Percentiles rank a stretch among this genome's conserved stretches.
Evolutionary conservation across 352 stramenopile genomes (phyloP).

Genomic region (Vaucheria bursata): DNA sequence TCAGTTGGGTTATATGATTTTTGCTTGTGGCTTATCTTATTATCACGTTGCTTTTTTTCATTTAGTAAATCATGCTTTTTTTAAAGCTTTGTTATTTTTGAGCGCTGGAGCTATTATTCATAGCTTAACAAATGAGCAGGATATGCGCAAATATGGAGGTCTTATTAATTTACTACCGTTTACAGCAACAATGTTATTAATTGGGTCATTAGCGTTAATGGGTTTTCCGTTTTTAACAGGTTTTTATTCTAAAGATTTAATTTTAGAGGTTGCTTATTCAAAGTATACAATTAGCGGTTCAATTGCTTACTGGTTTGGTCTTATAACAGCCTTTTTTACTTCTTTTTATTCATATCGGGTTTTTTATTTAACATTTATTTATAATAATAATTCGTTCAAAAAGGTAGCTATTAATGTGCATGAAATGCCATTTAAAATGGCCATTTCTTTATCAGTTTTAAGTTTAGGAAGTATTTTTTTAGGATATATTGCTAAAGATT

Average conservation of each 20-base stretch:
- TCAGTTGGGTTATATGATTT: slow-evolving; percentile 51
- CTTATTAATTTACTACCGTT: slow-evolving; percentile 52
- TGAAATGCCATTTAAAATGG: neutral
- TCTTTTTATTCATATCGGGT: neutral
- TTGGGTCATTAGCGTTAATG: slow-evolving; percentile 54
- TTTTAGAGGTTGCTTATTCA: slow-evolving; percentile 56
- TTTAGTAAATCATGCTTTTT: slow-evolving; percentile 56
- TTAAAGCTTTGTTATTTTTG: slow-evolving; percentile 56
- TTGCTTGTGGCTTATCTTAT: slow-evolving; percentile 49
- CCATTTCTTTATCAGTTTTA: too few species aligned
- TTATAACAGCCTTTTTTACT: neutral
- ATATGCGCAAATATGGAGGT: slow-evolving; percentile 58
- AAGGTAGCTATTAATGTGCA: neutral
- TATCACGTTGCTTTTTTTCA: slow-evolving; percentile 53
- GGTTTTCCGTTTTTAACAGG: slow-evolving; percentile 56
- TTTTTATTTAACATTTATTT: slow-evolving; percentile 36
- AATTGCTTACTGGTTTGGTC: slow-evolving; percentile 50
- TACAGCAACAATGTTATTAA: slow-evolving; percentile 55
- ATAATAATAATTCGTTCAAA: neutral
- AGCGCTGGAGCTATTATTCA: slow-evolving; percentile 55
- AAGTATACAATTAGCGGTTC: slow-evolving; percentile 50
- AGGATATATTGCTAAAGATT: too few species aligned
- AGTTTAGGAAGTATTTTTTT: too few species aligned
- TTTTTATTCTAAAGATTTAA: slow-evolving; percentile 61
- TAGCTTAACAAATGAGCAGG: slow-evolving; percentile 54